Evolutionary conservation across 2,329 filamentous ascomycete species (phyloP).

Genomic region (Phaeophleospora eucalypticola): DNA sequence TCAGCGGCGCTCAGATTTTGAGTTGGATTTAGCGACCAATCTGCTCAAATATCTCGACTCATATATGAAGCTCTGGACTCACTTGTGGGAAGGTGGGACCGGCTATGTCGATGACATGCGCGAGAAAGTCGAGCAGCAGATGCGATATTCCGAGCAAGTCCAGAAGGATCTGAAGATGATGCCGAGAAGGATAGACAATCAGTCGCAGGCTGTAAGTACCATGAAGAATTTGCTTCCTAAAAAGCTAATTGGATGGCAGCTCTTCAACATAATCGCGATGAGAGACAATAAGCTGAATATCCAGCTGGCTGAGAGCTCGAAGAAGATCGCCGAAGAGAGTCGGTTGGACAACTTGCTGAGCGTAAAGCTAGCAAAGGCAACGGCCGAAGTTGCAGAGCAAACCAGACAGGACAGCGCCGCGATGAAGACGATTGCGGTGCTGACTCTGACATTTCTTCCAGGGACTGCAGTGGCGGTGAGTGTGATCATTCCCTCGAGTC

Average conservation of each 20-base stretch:
- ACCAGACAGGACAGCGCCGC: slow-evolving; percentile 35
- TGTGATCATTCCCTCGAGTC: not conserved
- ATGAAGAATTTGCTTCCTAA: not conserved
- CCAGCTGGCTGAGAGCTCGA: slow-evolving; percentile 31
- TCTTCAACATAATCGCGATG: slow-evolving; percentile 32
- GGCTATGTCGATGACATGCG: slow-evolving; percentile 33
- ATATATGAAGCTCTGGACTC: slow-evolving; percentile 29
- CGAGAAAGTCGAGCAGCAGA: slow-evolving; percentile 34
- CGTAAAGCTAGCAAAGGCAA: slow-evolving; percentile 33
- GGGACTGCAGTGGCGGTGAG: slow-evolving; percentile 34
- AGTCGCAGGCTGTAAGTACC: slow-evolving; percentile 31
- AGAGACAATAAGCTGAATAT: slow-evolving; percentile 34
- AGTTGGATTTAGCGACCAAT: slow-evolving; percentile 31
- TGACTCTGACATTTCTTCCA: slow-evolving; percentile 44
- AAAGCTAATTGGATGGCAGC: slow-evolving; percentile 18
- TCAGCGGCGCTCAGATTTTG: slow-evolving; percentile 31
- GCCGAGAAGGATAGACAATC: slow-evolving; percentile 34
- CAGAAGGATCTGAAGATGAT: slow-evolving; percentile 31
- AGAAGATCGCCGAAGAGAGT: slow-evolving; percentile 32
- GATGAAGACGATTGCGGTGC: slow-evolving; percentile 45
- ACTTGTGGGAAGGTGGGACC: slow-evolving; percentile 32
- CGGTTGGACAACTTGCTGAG: slow-evolving; percentile 33
- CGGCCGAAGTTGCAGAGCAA: slow-evolving; percentile 32
- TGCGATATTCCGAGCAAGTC: slow-evolving; percentile 31
- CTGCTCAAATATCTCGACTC: slow-evolving; percentile 31